These are phyloP conservation scores for Boletus rufocinnamomeus DNA, from an alignment of 768 basidiomycete genomes.

Conservation along the genomic window DNA sequence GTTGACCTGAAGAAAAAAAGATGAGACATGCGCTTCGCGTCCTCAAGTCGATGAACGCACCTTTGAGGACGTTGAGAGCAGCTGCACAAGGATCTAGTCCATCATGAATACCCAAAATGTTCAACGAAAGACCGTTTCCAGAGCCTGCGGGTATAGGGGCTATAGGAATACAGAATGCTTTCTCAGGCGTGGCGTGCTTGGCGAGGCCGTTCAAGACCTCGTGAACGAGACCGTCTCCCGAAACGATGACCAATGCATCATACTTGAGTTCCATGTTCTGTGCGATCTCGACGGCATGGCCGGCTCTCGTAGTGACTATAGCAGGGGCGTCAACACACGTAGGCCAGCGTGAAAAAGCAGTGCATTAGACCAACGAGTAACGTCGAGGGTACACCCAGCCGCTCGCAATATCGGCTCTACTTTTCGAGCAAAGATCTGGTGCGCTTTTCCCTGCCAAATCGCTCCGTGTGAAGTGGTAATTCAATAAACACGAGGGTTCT, in stretches of 20 bases:
- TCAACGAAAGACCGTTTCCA: slow-evolving; percentile 75
- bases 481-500: slow-evolving; percentile 25
- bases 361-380: slow-evolving; percentile 51
- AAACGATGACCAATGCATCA: slow-evolving; percentile 74
- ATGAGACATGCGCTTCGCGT: slow-evolving; percentile 1
- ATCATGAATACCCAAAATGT: slow-evolving; percentile 67
- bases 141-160: slow-evolving; percentile 82
- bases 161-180: slow-evolving; percentile 68
- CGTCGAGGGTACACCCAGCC: slow-evolving; percentile 62
- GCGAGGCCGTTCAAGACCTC: slow-evolving; percentile 86
- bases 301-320: slow-evolving; percentile 60
- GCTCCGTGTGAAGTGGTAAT: slow-evolving; percentile 2
- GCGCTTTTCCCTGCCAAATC: slow-evolving; percentile 58
- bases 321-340: neutral
- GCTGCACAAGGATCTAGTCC: slow-evolving; percentile 74
- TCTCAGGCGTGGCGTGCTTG: slow-evolving; percentile 55
- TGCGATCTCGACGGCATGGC: slow-evolving; percentile 69
- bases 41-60: slow-evolving; percentile 24
- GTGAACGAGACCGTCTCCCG: slow-evolving; percentile 83
- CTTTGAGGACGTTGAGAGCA: slow-evolving; percentile 79
- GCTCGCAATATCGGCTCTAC: slow-evolving; percentile 74
- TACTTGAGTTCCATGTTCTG: slow-evolving; percentile 57
- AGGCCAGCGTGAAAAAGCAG: neutral
- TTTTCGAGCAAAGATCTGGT: slow-evolving; percentile 50
- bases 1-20: slow-evolving; percentile 48